These are phyloP conservation scores for Pharus latifolius DNA, from an alignment of 176 grass and related monocot species.

Conservation along the genomic window DNA sequence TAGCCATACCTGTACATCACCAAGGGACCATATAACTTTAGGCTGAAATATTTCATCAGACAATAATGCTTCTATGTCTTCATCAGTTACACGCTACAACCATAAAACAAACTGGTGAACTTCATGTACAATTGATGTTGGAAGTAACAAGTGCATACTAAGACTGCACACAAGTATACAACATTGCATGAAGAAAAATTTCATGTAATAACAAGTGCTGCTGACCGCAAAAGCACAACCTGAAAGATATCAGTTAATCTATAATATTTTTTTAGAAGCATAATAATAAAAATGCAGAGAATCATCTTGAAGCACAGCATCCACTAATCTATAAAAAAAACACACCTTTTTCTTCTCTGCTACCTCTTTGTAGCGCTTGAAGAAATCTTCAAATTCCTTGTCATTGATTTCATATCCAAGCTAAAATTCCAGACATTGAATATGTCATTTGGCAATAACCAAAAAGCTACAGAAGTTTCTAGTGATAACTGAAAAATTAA, in stretches of 20 bases:
- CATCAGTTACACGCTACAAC: constrained; percentile 72
- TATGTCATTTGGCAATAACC: not conserved
- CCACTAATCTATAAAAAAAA: not conserved
- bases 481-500: constrained; percentile 1
- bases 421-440: constrained; percentile 25
- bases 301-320: not conserved
- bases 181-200: not conserved
- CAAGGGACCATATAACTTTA: constrained; percentile 87
- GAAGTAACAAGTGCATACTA: not conserved
- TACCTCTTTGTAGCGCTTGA: constrained; percentile 97
- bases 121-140: not conserved
- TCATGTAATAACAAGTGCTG: no score
- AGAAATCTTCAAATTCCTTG: constrained; percentile 90
- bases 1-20: constrained; percentile 63
- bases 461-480: not conserved
- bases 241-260: not conserved
- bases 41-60: constrained; percentile 97
- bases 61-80: constrained; percentile 85
- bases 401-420: constrained; percentile 85
- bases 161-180: no score
- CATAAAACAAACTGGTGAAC: constrained; percentile 7
- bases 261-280: not conserved
- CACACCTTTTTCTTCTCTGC: constrained; percentile 99
- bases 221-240: no score
- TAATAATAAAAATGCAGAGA: not conserved